phyloP scores from a whole-genome alignment of 352 stramenopile species.

The Phytophthora brassicae region DNA sequence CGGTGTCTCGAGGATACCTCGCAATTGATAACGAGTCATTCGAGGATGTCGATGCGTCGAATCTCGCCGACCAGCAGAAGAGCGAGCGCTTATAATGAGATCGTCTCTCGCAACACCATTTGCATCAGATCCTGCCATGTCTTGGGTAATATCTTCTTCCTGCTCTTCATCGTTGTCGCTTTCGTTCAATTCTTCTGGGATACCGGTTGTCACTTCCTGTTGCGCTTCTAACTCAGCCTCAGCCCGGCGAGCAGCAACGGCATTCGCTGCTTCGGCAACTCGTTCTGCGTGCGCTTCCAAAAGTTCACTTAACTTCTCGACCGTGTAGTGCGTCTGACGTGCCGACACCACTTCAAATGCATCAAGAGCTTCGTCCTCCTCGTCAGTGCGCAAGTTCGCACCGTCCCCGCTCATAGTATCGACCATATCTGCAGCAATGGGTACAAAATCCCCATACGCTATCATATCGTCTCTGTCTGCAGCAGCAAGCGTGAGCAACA shows the following conservation, averaged over 20 bases:
- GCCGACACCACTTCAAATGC: slow-evolving; percentile 34
- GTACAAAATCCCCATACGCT: slow-evolving; percentile 50
- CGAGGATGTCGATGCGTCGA: slow-evolving; percentile 27
- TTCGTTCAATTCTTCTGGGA: slow-evolving; percentile 25
- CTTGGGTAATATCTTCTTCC: slow-evolving; percentile 3
- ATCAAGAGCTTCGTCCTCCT: slow-evolving; percentile 26
- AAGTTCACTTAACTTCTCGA: slow-evolving; percentile 42
- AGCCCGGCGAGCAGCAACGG: slow-evolving; percentile 14
- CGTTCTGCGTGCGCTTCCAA: slow-evolving; percentile 38
- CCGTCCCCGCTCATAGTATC: slow-evolving; percentile 37
- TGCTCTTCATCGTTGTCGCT: slow-evolving; percentile 17
- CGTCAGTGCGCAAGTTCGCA: not conserved
- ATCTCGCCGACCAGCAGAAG: not conserved
- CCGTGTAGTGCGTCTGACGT: slow-evolving; percentile 42
- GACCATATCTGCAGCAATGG: slow-evolving; percentile 50
- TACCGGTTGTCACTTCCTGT: slow-evolving; percentile 4
- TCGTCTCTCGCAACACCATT: slow-evolving; percentile 8
- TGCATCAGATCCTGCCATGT: not conserved
- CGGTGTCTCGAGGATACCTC: slow-evolving; percentile 48
- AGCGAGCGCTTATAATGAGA: not conserved
- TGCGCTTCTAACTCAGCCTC: slow-evolving; percentile 14
- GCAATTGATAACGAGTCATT: slow-evolving; percentile 48
- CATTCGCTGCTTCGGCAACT: slow-evolving; percentile 15
- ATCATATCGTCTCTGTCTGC: slow-evolving; percentile 65
- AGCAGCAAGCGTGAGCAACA: slow-evolving; percentile 52